A percentile compares a stretch with the other conserved stretches of the same genome.
Conservation (phyloP, 2,329 filamentous ascomycete genomes). For the Tolypocladium amazonense region DNA sequence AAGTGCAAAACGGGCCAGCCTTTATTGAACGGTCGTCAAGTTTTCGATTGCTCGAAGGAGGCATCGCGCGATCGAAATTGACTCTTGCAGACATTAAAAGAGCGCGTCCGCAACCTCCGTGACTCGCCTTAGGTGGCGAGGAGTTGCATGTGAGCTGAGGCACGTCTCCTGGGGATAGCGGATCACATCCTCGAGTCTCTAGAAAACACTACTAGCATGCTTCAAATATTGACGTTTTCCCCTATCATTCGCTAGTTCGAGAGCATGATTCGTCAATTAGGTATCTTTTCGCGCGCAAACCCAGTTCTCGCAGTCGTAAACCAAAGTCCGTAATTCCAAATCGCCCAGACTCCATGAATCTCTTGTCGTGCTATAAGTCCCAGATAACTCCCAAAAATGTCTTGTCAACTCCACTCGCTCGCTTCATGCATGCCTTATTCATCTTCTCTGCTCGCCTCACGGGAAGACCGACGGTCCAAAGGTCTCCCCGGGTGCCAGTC, state of each 20-base stretch:
- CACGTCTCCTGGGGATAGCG: not conserved
- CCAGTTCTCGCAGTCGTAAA: not conserved
- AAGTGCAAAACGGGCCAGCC: not conserved
- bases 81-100: not conserved
- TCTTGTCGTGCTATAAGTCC: not conserved
- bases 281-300: constrained; percentile 2
- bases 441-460: constrained; percentile 1
- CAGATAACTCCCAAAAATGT: not conserved
- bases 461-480: constrained; percentile 35
- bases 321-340: not conserved
- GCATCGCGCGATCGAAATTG: not conserved
- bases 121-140: not conserved
- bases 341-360: constrained; percentile 6
- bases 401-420: not conserved
- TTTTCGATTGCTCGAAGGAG: not conserved
- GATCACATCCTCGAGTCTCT: not conserved
- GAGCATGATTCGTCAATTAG: constrained; percentile 4
- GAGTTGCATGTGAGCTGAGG: not conserved
- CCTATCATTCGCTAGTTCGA: not conserved
- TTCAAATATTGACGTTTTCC: not conserved
- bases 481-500: constrained; percentile 29
- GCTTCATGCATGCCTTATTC: not conserved
- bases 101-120: not conserved
- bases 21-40: not conserved
- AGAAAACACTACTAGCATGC: not conserved